These are phyloP conservation scores for Umbilicus rupestris DNA, from an alignment of 164 flowering plant species.

Conservation along the genomic window DNA sequence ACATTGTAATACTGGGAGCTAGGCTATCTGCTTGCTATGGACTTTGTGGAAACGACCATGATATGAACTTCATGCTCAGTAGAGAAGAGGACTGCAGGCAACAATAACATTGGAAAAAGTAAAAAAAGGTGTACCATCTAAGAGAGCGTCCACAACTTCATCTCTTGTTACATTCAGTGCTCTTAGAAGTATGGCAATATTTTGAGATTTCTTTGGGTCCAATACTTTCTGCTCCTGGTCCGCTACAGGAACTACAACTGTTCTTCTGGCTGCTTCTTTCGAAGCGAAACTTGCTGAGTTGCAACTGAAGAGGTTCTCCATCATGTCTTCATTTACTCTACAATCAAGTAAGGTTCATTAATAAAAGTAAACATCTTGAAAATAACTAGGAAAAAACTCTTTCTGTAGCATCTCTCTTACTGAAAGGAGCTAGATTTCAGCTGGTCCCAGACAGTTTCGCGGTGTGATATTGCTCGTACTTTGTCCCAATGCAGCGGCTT, in stretches of 20 bases:
- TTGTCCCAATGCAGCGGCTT: constrained; percentile 99
- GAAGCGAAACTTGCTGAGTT: constrained; percentile 41
- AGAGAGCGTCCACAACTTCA: constrained; percentile 85
- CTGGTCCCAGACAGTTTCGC: constrained; percentile 96
- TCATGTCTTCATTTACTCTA: constrained; percentile 93
- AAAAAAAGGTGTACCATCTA: constrained; percentile 41
- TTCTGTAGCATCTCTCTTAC: constrained; percentile 37
- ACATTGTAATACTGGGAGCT: too few species aligned
- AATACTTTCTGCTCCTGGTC: constrained; percentile 70
- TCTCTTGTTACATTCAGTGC: constrained; percentile 92
- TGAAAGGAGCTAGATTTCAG: constrained; percentile 92
- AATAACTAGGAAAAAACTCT: background rate
- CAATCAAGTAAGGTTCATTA: constrained; percentile 13
- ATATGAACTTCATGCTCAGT: too few species aligned
- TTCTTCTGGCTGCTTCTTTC: constrained; percentile 51
- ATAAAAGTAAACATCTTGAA: constrained; percentile 5
- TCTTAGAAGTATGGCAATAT: constrained; percentile 84
- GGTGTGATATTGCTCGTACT: constrained; percentile 84
- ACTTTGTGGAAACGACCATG: background rate
- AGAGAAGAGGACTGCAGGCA: background rate
- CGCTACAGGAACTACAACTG: constrained; percentile 38
- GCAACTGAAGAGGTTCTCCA: constrained; percentile 83
- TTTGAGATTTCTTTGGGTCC: constrained; percentile 97
- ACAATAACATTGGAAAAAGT: background rate
- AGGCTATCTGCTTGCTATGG: too few species aligned